Percentiles rank a stretch among this genome's conserved stretches.
Evolutionary conservation across 2,329 filamentous ascomycete species (phyloP).

Genomic region (Exophiala sp.): DNA sequence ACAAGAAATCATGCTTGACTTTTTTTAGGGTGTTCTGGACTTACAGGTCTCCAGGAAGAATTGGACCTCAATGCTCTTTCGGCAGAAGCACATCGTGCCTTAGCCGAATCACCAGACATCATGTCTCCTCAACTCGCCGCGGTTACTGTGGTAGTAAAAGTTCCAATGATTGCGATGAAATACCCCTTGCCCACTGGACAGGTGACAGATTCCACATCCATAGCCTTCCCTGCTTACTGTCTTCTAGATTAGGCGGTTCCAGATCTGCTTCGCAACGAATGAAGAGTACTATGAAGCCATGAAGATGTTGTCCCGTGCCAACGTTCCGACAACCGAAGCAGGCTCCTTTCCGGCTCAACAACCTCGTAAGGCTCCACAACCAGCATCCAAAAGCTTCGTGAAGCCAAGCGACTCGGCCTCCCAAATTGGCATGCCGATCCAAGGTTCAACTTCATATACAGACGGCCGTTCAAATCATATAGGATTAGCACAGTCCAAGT

Average conservation of each 20-base stretch:
- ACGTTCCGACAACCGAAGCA: constrained; percentile 42
- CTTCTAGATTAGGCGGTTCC: constrained; percentile 41
- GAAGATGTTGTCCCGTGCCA: constrained; percentile 37
- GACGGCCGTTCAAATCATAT: background rate
- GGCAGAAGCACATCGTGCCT: constrained; percentile 27
- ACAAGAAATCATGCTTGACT: background rate
- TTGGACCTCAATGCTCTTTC: constrained; percentile 36
- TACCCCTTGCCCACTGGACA: constrained; percentile 34
- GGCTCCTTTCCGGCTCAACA: constrained; percentile 29
- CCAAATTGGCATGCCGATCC: constrained; percentile 5
- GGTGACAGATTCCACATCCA: constrained; percentile 27
- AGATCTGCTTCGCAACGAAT: constrained; percentile 40
- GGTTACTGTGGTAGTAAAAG: constrained; percentile 41
- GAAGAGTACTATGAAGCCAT: constrained; percentile 40
- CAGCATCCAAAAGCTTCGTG: background rate
- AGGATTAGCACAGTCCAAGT: background rate
- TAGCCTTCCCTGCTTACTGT: constrained; percentile 22
- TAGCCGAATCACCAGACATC: constrained; percentile 10
- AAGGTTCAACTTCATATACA: background rate
- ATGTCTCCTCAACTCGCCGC: constrained; percentile 26
- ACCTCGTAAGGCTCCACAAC: constrained; percentile 1
- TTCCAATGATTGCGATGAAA: constrained; percentile 43
- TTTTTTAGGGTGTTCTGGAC: background rate
- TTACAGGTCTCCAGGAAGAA: constrained; percentile 36
- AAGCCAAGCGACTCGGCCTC: constrained; percentile 19